A percentile compares a stretch with the other conserved stretches of the same genome.
Conservation (phyloP, 2,329 filamentous ascomycete genomes). For the Myriosclerotinia curreyana region DNA sequence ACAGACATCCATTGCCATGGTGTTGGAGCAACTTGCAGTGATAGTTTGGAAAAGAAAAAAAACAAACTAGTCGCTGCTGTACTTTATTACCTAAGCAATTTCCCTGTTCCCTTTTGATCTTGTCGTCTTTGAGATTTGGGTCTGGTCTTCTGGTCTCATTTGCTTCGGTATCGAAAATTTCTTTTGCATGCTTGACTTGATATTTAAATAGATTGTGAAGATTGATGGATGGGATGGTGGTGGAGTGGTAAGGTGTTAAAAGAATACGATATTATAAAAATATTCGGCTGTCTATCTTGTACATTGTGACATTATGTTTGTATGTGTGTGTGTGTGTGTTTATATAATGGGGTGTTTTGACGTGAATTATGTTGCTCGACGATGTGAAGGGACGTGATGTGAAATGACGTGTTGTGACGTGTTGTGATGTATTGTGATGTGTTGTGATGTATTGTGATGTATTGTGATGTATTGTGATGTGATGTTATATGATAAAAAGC, state of each 20-base stretch:
- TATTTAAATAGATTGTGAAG: not conserved
- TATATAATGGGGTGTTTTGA: too few relatives aligned
- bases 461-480: too few relatives aligned
- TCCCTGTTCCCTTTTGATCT: constrained; percentile 37
- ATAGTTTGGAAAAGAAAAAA: constrained; percentile 26
- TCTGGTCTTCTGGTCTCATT: not conserved
- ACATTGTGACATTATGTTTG: not conserved
- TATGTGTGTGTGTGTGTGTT: too few relatives aligned
- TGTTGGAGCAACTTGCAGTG: constrained; percentile 40
- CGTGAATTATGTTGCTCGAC: too few relatives aligned
- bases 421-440: too few relatives aligned
- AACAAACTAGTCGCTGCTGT: constrained; percentile 37
- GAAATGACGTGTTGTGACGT: too few relatives aligned
- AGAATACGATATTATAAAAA: not conserved
- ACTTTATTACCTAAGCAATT: constrained; percentile 43
- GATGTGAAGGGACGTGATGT: too few relatives aligned
- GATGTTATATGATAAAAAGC: too few relatives aligned
- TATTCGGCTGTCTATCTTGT: not conserved
- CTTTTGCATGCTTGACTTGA: not conserved
- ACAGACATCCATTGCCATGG: constrained; percentile 39
- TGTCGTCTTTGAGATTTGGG: constrained; percentile 25
- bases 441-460: too few relatives aligned
- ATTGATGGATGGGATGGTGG: not conserved
- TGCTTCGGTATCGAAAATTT: not conserved
- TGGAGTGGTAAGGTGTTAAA: not conserved